A percentile compares a stretch with the other conserved stretches of the same genome.
Evolutionary conservation across 257 asterid genomes (phyloP).

Genomic region (Jacaranda copaia): DNA sequence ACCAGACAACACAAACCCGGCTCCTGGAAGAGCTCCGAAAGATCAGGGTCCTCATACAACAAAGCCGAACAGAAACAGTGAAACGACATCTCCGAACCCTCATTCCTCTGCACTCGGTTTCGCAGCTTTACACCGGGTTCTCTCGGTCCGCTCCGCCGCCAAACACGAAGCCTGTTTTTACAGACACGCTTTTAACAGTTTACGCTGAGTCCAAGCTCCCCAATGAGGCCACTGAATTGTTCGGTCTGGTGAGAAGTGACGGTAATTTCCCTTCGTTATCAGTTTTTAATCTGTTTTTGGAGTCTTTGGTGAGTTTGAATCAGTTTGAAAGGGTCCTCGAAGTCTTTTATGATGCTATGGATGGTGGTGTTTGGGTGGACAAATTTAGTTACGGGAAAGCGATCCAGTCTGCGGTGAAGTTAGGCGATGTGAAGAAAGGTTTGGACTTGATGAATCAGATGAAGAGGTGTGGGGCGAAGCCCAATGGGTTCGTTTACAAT

Average conservation of each 20-base stretch:
- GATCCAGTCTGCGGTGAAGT: slow-evolving; percentile 72
- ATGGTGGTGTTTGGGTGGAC: slow-evolving; percentile 63
- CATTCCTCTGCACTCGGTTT: slow-evolving; percentile 45
- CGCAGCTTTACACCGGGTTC: slow-evolving; percentile 56
- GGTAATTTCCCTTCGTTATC: slow-evolving; percentile 60
- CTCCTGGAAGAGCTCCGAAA: slow-evolving; percentile 58
- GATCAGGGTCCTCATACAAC: slow-evolving; percentile 60
- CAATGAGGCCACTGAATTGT: slow-evolving; percentile 62
- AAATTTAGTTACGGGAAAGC: slow-evolving; percentile 73
- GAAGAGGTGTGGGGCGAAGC: slow-evolving; percentile 50
- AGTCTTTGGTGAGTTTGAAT: slow-evolving; percentile 56
- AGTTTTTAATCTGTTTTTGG: slow-evolving; percentile 64
- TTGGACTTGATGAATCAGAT: slow-evolving; percentile 57
- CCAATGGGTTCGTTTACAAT: slow-evolving; percentile 72
- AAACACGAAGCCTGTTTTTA: slow-evolving; percentile 46
- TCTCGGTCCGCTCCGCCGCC: slow-evolving; percentile 47
- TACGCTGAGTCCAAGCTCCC: slow-evolving; percentile 66
- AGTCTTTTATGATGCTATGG: slow-evolving; percentile 59
- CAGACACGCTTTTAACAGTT: slow-evolving; percentile 55
- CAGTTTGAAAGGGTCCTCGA: slow-evolving; percentile 48
- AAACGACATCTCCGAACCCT: slow-evolving; percentile 55
- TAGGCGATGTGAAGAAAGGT: slow-evolving; percentile 63
- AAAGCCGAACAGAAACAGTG: slow-evolving; percentile 60
- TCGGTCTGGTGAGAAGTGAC: slow-evolving; percentile 53
- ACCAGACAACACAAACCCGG: slow-evolving; percentile 14